Evolutionary conservation across 2,329 filamentous ascomycete genomes (phyloP).

Genomic region (Catunica adiposa): DNA sequence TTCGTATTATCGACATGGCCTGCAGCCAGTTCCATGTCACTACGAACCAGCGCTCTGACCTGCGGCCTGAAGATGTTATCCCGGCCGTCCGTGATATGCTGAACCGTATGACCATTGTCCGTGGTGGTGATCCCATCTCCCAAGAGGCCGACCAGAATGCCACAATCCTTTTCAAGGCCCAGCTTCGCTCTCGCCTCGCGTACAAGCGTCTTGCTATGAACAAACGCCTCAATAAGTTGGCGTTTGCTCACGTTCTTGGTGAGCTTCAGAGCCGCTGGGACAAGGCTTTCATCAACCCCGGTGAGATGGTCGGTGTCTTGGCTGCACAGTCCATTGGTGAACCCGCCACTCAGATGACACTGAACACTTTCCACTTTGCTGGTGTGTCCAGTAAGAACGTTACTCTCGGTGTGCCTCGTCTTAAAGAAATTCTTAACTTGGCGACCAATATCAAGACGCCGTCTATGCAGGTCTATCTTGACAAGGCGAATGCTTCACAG

Average conservation of each 20-base stretch:
- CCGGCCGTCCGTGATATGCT: conserved; percentile 60
- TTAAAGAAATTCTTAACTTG: conserved; percentile 98
- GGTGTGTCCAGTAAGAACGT: conserved; percentile 99
- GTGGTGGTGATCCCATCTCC: conserved; percentile 68
- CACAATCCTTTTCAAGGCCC: conserved; percentile 81
- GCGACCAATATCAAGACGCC: conserved; percentile 98
- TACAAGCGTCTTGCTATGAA: conserved; percentile 85
- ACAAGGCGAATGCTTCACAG: conserved; percentile 47
- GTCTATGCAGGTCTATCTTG: conserved; percentile 83
- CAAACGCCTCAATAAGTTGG: conserved; percentile 74
- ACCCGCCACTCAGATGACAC: conserved; percentile 95
- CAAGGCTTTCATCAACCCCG: conserved; percentile 70
- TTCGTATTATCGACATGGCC: conserved; percentile 78
- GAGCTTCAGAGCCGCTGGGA: conserved; percentile 82
- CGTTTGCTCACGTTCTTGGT: conserved; percentile 81
- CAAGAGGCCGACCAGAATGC: conserved; percentile 74
- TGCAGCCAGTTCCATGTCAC: conserved; percentile 85
- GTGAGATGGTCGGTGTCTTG: conserved; percentile 97
- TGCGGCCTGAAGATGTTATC: conserved; percentile 77
- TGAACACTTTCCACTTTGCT: conserved; percentile 99
- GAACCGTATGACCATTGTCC: conserved; percentile 66
- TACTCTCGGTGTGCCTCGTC: conserved; percentile 92
- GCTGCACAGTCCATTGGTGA: conserved; percentile 98
- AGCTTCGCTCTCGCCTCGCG: conserved; percentile 72
- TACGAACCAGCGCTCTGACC: conserved; percentile 67